These are phyloP conservation scores for Triticum dicoccoides DNA, from an alignment of 176 grass and related monocot species.

Conservation along the genomic window DNA sequence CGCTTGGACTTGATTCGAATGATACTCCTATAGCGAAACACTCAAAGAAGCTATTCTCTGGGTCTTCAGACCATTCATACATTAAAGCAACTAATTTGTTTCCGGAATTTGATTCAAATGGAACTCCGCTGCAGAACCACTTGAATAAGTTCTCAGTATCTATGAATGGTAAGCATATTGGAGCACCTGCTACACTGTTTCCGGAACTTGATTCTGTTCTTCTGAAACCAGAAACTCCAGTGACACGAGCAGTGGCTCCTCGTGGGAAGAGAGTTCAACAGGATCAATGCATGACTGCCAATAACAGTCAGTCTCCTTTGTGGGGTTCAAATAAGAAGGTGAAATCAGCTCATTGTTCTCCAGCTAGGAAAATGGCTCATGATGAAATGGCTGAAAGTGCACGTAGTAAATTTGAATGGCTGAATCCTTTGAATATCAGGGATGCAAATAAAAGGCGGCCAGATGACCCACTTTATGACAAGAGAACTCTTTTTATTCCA, in stretches of 20 bases:
- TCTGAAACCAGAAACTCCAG: slow-evolving; percentile 76
- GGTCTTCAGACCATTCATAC: slow-evolving; percentile 23
- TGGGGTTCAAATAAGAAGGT: slow-evolving; percentile 54
- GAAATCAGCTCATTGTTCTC: slow-evolving; percentile 39
- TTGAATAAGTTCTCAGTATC: neutral
- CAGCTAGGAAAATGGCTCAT: slow-evolving; percentile 19
- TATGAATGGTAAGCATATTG: slow-evolving; percentile 14
- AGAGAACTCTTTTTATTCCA: slow-evolving; percentile 77
- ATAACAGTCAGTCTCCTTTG: slow-evolving; percentile 26
- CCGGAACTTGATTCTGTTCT: slow-evolving; percentile 49
- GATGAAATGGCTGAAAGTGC: slow-evolving; percentile 46
- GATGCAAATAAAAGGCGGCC: slow-evolving; percentile 75
- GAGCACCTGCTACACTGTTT: slow-evolving; percentile 26
- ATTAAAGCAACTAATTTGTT: slow-evolving; percentile 42
- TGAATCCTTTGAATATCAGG: slow-evolving; percentile 61
- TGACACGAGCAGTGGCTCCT: slow-evolving; percentile 44
- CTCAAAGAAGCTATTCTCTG: slow-evolving; percentile 27
- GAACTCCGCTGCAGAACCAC: slow-evolving; percentile 30
- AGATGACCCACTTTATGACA: slow-evolving; percentile 77
- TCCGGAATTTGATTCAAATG: slow-evolving; percentile 44
- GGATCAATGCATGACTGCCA: slow-evolving; percentile 31
- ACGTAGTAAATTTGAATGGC: slow-evolving; percentile 92
- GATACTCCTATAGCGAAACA: neutral
- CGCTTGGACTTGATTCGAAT: slow-evolving; percentile 15
- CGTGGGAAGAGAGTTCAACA: slow-evolving; percentile 70